These are phyloP conservation scores for Chalciporus sphaerocephalus DNA, from an alignment of 768 basidiomycete genomes.

Conservation along the genomic window DNA sequence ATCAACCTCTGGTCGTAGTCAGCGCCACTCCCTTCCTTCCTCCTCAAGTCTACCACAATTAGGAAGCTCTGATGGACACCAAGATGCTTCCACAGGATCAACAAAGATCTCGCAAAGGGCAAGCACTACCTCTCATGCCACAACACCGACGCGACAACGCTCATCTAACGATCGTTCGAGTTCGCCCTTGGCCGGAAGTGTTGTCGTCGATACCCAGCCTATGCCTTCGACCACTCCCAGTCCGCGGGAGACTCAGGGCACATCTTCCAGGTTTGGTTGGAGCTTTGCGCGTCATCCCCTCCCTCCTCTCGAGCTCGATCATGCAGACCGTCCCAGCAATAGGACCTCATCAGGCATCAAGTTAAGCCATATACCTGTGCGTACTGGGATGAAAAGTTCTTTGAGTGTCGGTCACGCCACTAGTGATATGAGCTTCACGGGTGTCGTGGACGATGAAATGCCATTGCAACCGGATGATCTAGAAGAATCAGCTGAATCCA, in stretches of 20 bases:
- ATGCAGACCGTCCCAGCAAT: constrained; percentile 12
- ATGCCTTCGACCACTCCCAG: constrained; percentile 6
- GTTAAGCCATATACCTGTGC: constrained; percentile 44
- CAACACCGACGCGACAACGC: neutral
- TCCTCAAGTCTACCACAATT: constrained; percentile 17
- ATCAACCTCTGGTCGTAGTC: constrained; percentile 7
- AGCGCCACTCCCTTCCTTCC: constrained; percentile 14
- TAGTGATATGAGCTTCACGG: constrained; percentile 22
- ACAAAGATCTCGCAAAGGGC: constrained; percentile 2
- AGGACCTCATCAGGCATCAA: constrained; percentile 19
- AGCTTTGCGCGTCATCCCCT: constrained; percentile 37
- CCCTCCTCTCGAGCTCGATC: constrained; percentile 39
- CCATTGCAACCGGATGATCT: constrained; percentile 25
- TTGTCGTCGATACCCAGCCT: neutral
- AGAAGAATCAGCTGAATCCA: constrained; percentile 26
- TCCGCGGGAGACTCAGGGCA: constrained; percentile 18
- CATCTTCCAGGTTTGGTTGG: constrained; percentile 36
- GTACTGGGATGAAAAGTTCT: constrained; percentile 34
- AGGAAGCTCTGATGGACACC: constrained; percentile 7
- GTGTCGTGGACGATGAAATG: constrained; percentile 21
- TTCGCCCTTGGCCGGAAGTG: neutral
- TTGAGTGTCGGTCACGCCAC: constrained; percentile 13
- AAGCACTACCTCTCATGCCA: neutral
- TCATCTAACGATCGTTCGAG: constrained; percentile 3
- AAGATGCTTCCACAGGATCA: constrained; percentile 1